Base-by-base conservation (phyloP, 352 stramenopile species). In the Saprolegnia diclina region DNA sequence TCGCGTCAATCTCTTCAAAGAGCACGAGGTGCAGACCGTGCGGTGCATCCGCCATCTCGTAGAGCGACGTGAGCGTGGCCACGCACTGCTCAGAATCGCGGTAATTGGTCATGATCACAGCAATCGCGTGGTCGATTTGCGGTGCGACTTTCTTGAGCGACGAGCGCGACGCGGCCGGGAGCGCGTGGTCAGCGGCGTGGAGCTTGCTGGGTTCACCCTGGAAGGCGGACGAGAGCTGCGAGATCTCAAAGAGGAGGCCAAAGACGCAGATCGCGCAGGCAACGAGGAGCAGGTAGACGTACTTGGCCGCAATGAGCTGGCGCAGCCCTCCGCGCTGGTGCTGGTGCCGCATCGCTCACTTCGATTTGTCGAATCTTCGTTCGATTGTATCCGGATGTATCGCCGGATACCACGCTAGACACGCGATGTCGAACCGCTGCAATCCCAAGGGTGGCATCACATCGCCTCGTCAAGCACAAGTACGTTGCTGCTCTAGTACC, bases 1-100 rank as follows among this genome's bases (percentile, higher is more conserved):
- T 24, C 35, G 91, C 46, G 61, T 78, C 76, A 4, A 90, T 73
- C 69, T 95, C 87, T 61, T 95, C 87, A 21, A 85, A 87, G 21
- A 95, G 72, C 53, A 81, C 79, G 53, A 91, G 16, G 22, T 65
- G 46, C 5, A 72, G 13, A 11, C 18, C 19, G 18, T 16, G 19
- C 14, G 67, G 42, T 14, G 29, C 50, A 18, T 67, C 9, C 6
- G 67, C 67, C 35, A 21, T 62, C 26, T 24, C 18, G 29, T 56
- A 68, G n/a, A 68, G n/a, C 13, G 67, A 72, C 21, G 18, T 42
- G 48, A 95, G 69, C 24, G 76, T 76, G n/a, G 75, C 73, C 22
- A 81, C 82, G 53, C 87, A 95, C 16, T 69, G 67, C 6, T 80
- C 72, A 5, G 77, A 73, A 65, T 95, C 79, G 71, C 81, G 76